Evolutionary conservation across 495 filamentous ascomycete genomes (phyloP), one percentile per base, ranked within the genome.

Genomic region (Neurospora sp.): DNA sequence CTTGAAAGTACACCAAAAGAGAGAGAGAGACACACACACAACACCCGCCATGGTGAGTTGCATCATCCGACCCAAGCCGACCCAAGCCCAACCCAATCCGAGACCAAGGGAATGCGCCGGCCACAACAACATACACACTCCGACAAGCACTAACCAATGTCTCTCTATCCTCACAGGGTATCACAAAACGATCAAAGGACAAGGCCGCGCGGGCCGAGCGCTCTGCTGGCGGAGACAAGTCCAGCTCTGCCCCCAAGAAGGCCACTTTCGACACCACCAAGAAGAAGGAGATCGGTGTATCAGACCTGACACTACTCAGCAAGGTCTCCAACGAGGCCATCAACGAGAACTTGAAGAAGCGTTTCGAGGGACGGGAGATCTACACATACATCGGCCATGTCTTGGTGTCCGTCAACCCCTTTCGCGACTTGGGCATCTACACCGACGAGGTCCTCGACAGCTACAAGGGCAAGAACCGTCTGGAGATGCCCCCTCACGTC

Each of bases 301-400:
- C 96, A 22, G 96, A 99, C 87, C 87, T 99, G 76, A 99, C 96
- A 6, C 86, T 99, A 74, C 91, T 99, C 77, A 97, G 93, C 84
- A 98, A 98, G 84, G 96, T 99, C 74, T 96, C 94, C 73, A 97
- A 98, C 80, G 96, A 99, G 81, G 94, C 94, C 20, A 99, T 99
- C 85, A 99, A 99, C 83, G 95, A 98, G 72, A 99, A 99, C 82
- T 79, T 99, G 82, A 96, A 97, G 85, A 93, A 97, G 81, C 91
- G 96, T 48, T 99, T 99, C 81, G 92, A 98, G 78, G 93, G 94
- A 86, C 90, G 85, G 75, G 94, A 98, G 84, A 99, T 99, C 81
- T 99, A 99, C 84, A 99, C 96, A 72, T 99, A 99, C 85, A 99
- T 99, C 79, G 96, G 96, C 83, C 95, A 98, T 93, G 96, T 99